Conservation (phyloP, 2,329 filamentous ascomycete species). For the Calonectria hongkongensis region DNA sequence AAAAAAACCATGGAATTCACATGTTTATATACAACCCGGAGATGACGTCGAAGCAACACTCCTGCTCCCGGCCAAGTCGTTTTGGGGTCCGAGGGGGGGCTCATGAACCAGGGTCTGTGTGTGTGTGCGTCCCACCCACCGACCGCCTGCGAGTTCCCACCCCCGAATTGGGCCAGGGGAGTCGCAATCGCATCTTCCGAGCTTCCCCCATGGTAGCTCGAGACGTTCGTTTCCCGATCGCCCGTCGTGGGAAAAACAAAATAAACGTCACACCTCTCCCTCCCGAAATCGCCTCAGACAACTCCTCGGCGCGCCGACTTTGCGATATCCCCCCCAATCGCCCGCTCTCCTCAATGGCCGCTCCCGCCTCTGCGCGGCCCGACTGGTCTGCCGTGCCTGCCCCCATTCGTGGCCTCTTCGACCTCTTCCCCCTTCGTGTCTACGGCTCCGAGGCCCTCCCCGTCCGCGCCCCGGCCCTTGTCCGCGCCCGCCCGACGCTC, state of each 20-base stretch:
- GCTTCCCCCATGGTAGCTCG: constrained; percentile 22
- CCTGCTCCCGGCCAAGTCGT: not conserved
- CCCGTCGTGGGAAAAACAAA: not conserved
- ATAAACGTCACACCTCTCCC: not conserved
- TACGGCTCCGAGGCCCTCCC: constrained; percentile 87
- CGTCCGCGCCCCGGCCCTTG: constrained; percentile 68
- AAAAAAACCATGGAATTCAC: not conserved
- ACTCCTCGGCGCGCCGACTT: not conserved
- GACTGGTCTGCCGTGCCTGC: constrained; percentile 78
- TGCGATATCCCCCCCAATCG: not conserved
- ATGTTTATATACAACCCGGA: not conserved
- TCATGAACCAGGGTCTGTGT: constrained; percentile 5
- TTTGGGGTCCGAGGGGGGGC: not conserved
- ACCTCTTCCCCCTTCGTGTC: constrained; percentile 85
- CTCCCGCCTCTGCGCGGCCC: constrained; percentile 41
- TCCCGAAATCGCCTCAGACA: not conserved
- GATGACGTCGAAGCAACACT: constrained; percentile 11
- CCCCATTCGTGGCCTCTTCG: constrained; percentile 88
- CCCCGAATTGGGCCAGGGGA: constrained; percentile 25
- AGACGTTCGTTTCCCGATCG: not conserved
- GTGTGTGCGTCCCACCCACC: constrained; percentile 13
- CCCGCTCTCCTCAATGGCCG: constrained; percentile 44
- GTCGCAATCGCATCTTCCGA: constrained; percentile 28
- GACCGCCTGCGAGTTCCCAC: constrained; percentile 23
- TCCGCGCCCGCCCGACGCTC: constrained; percentile 72